Evolutionary conservation across 306 rosid species (phyloP).

Genomic region (Astragalus membranaceus): DNA sequence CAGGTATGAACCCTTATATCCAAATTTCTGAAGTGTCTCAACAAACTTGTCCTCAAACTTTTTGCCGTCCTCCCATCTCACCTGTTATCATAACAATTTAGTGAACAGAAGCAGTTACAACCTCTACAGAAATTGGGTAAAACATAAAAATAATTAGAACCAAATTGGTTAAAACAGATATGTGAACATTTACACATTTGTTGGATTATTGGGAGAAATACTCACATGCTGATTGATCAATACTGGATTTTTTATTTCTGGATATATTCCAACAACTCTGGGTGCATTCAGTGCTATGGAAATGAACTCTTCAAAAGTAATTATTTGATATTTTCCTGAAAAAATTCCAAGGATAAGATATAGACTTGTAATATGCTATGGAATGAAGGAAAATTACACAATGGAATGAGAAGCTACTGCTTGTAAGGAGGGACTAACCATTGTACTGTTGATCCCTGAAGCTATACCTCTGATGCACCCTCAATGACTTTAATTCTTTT

Average conservation of each 20-base stretch:
- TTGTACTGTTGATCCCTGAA: slow-evolving; percentile 79
- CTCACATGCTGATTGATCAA: slow-evolving; percentile 80
- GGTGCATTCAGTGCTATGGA: slow-evolving; percentile 72
- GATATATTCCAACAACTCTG: slow-evolving; percentile 94
- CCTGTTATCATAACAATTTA: slow-evolving; percentile 46
- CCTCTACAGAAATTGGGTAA: background rate
- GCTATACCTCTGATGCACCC: slow-evolving; percentile 62
- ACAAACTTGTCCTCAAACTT: slow-evolving; percentile 84
- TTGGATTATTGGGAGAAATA: slow-evolving; percentile 24
- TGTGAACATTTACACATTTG: background rate
- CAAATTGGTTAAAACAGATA: background rate
- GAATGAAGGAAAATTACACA: background rate
- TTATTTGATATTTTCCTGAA: slow-evolving; percentile 67
- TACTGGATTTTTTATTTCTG: slow-evolving; percentile 87
- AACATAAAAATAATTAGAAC: background rate
- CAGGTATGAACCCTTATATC: slow-evolving; percentile 78
- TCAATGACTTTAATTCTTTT: slow-evolving; percentile 61
- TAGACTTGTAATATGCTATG: too few relatives aligned
- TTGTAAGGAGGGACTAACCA: slow-evolving; percentile 49
- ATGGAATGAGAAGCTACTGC: background rate
- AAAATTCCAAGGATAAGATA: slow-evolving; percentile 18
- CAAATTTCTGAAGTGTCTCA: slow-evolving; percentile 69
- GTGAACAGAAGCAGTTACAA: slow-evolving; percentile 15
- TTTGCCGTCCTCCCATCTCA: slow-evolving; percentile 64
- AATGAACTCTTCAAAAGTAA: slow-evolving; percentile 89